phyloP scores from a whole-genome alignment of 2,329 filamentous ascomycete species.

The Anthostomella pinea region DNA sequence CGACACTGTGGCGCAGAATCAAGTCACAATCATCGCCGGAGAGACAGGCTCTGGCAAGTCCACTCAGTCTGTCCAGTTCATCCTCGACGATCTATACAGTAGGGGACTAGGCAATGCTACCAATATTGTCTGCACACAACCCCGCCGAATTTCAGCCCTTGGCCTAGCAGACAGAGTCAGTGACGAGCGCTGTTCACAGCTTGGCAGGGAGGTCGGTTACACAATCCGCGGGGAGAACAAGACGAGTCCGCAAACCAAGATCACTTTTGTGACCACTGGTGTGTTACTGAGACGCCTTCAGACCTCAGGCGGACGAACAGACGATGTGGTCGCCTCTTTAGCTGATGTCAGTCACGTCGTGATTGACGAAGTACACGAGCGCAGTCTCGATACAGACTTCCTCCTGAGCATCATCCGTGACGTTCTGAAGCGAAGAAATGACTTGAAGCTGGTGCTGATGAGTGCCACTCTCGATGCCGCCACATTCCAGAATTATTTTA shows the following conservation, averaged over 20 bases:
- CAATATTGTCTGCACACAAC: slow-evolving; percentile 95
- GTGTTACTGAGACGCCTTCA: slow-evolving; percentile 88
- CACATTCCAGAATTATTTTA: slow-evolving; percentile 83
- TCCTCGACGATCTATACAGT: slow-evolving; percentile 85
- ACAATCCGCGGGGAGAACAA: slow-evolving; percentile 88
- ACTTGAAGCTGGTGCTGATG: slow-evolving; percentile 92
- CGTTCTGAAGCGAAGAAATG: slow-evolving; percentile 69
- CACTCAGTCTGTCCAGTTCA: slow-evolving; percentile 93
- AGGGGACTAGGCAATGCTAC: slow-evolving; percentile 70
- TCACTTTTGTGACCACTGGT: slow-evolving; percentile 95
- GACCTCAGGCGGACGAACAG: slow-evolving; percentile 75
- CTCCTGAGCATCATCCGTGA: slow-evolving; percentile 83
- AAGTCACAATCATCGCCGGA: slow-evolving; percentile 95
- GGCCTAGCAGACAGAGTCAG: slow-evolving; percentile 92
- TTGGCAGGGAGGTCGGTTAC: slow-evolving; percentile 89
- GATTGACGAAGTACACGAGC: slow-evolving; percentile 95
- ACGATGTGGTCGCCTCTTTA: slow-evolving; percentile 77
- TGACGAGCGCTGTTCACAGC: slow-evolving; percentile 77
- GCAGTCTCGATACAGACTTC: slow-evolving; percentile 93
- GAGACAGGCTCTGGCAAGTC: slow-evolving; percentile 97
- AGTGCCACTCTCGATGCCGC: slow-evolving; percentile 90
- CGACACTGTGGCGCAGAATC: slow-evolving; percentile 67
- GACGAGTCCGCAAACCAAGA: slow-evolving; percentile 70
- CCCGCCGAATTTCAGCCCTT: slow-evolving; percentile 88
- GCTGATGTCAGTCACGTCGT: slow-evolving; percentile 92